Evolutionary conservation across 2,329 filamentous ascomycete species (phyloP), one percentile per base, ranked within the genome.

Genomic region (Podosphaera xanthii): DNA sequence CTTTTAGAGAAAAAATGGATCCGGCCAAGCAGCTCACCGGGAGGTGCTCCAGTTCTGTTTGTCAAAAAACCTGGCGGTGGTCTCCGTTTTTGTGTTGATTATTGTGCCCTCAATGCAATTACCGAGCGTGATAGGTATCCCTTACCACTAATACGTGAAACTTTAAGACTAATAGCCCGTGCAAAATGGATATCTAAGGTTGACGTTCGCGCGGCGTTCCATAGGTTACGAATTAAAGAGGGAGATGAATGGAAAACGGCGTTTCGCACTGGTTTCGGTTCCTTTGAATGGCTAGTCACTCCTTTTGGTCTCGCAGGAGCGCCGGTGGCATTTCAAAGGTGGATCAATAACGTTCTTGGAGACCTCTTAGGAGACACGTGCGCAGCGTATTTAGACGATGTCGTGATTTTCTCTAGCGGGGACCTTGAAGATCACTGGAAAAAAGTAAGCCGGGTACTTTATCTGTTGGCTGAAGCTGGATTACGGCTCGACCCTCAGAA

Each of bases 241-340:
- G 53, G 53, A 36, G 53, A 55, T 40, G 53, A 55, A 22, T 55
- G 53, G 53, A 55, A 55, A 40, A 55, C 53, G 3, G 53, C 53
- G 9, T 55, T 42, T 30, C 34, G 53, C 8, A 55, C 34, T 4
- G 6, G 53, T 4, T 55, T 55, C 31, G 53, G 53, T 7, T 49
- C 46, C 4, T 49, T 6, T 49, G 46, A 49, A 31, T n/a, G n/a
- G n/a, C n/a, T n/a, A n/a, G n/a, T n/a, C n/a, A n/a, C n/a, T n/a
- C n/a, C n/a, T n/a, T n/a, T 55, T 40, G 53, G 53, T 4, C 34
- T 55, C 36, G 53, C 53, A 6, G 53, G 53, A 30, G 53, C 53
- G 36, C 53, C 53, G 4, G 34, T 34, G 10, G 53, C 53, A 6
- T 55, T 55, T 30, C 53, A 55, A 34, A 55, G 53, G 31, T 55